Conservation (phyloP, 2,329 filamentous ascomycete genomes). For the Monosporascus ibericus region DNA sequence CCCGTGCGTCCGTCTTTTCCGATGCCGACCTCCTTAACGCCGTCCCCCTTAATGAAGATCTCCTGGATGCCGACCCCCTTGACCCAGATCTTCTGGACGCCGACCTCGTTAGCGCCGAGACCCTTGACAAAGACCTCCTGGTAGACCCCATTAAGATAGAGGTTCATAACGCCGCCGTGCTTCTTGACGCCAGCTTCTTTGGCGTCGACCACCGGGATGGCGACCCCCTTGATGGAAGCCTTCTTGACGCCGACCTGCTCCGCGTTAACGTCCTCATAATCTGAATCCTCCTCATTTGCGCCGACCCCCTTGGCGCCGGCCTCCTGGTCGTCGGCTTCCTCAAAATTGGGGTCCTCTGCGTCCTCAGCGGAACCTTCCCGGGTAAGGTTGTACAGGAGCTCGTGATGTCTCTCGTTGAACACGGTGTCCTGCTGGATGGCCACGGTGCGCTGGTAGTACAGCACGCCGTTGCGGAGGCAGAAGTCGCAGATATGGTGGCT, state of each 20-base stretch:
- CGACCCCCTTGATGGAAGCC: too few relatives aligned
- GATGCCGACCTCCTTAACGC: not conserved
- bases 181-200: too few relatives aligned
- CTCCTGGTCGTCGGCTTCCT: not conserved
- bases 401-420: not conserved
- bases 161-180: too few relatives aligned
- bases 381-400: not conserved
- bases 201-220: too few relatives aligned
- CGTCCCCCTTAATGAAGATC: not conserved
- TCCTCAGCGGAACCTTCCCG: not conserved
- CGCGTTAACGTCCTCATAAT: too few relatives aligned
- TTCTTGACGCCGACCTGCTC: too few relatives aligned
- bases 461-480: slow-evolving; percentile 3
- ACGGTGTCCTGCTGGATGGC: not conserved
- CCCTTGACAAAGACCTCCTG: not conserved
- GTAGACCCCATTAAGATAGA: too few relatives aligned
- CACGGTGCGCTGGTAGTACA: slow-evolving; percentile 1
- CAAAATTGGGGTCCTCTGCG: not conserved
- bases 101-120: not conserved
- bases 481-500: slow-evolving; percentile 9
- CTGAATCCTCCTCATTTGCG: too few relatives aligned
- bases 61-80: not conserved
- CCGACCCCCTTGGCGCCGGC: not conserved
- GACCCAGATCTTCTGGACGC: not conserved
- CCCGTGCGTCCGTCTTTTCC: not conserved